Base-by-base conservation (phyloP, 2,329 filamentous ascomycete genomes). In the Monilinia fructigena region DNA sequence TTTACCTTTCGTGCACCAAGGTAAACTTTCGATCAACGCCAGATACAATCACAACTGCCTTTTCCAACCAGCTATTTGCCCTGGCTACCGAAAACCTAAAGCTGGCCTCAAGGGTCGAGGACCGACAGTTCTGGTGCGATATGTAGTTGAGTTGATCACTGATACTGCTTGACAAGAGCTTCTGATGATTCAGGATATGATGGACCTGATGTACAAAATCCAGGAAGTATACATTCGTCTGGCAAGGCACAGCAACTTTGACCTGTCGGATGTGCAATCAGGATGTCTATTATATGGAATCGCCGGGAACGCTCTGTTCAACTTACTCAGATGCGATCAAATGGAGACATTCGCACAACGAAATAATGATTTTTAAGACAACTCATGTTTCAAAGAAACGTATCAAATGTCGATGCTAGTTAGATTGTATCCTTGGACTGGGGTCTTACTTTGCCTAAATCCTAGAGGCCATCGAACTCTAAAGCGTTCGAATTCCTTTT, bases 131-230 rank as follows among this genome's bases (percentile, higher is more conserved):
- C 7, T 35, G 31, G 31, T 35, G 31, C 4, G 31, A 35, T 35
- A 35, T 35, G 5, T 35, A 35, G 31, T 35, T 35, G 31, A 35
- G 3, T 2, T 23, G 11, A n/a, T 5, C 45, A 20, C 16, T 60
- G 4, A 6, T 48, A 26, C 48, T 48, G 40, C 26, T 59, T 35
- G 56, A 59, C n/a, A 59, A 35, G 42, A 48, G 56, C 18, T 59
- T 59, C 40, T 45, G 38, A 12, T 42, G 3, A 28, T 38, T 31
- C 26, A 35, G 52, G 52, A 54, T 18, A 28, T 31, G 26, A 53
- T 31, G 31, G 31, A 35, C 31, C 31, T 35, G 31, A 35, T 35
- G 31, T 35, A 35, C 31, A 35, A 35, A 35, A 35, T 7, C 31
- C 16, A 16, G 2, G 52, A 31, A 31, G 16, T 31, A 31, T 7